A percentile compares a stretch with the other conserved stretches of the same genome.
Conservation (phyloP, 306 rosid genomes). For the Glycine soja region DNA sequence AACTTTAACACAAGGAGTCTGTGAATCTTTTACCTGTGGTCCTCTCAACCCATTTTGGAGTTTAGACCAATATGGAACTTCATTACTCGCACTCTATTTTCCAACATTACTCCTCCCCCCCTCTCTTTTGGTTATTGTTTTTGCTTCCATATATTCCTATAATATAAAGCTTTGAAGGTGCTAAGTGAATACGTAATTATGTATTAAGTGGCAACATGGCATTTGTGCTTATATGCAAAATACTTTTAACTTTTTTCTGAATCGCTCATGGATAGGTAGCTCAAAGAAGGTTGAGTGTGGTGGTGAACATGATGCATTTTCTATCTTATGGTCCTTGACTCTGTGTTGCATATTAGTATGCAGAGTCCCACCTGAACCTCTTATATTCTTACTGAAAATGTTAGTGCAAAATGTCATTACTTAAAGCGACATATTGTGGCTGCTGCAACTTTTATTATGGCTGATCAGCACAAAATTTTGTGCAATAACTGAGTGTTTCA, state of each 20-base stretch:
- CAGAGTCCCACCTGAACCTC: not conserved
- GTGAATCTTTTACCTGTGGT: not conserved
- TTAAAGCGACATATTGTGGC: slow-evolving; percentile 6
- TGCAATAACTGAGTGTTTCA: not conserved
- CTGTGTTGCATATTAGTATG: not conserved
- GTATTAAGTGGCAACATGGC: not conserved
- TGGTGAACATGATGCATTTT: not conserved
- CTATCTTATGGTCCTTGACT: not conserved
- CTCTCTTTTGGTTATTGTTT: not conserved
- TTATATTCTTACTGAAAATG: not conserved
- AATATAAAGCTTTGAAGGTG: not conserved
- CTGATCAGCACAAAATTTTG: no score
- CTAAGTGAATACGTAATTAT: not conserved
- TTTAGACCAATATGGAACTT: not conserved
- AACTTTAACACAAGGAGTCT: not conserved
- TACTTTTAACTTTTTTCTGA: not conserved
- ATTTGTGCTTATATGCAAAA: not conserved
- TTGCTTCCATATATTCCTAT: slow-evolving; percentile 1
- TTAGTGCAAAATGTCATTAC: not conserved
- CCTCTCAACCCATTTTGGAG: not conserved
- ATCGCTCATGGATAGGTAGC: not conserved
- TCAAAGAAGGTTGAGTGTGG: not conserved
- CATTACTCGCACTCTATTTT: not conserved
- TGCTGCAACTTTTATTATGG: not conserved
- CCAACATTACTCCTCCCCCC: not conserved